Conservation (phyloP, 2,329 filamentous ascomycete genomes). For the Pseudogymnoascus sp. region DNA sequence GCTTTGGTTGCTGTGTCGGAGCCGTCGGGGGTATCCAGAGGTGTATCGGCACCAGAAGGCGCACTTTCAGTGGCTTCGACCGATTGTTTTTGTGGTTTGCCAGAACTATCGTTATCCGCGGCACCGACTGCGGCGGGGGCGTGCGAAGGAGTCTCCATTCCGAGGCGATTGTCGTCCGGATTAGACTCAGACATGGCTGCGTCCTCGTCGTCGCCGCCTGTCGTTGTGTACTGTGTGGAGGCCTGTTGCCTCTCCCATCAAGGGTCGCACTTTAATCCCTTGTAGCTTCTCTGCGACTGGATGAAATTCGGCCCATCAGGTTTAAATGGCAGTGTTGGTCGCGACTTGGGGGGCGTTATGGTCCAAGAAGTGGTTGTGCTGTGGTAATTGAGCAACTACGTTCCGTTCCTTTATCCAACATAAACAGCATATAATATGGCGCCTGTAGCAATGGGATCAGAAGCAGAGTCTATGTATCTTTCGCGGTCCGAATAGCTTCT, state of each 20-base stretch:
- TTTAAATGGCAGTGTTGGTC: not conserved
- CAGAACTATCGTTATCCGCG: not conserved
- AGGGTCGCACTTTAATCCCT: not conserved
- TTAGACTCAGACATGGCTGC: not conserved
- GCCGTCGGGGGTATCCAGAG: not conserved
- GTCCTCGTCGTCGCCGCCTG: not conserved
- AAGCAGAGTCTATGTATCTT: not conserved
- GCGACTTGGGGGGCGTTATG: not conserved
- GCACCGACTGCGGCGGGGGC: not conserved
- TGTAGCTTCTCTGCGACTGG: not conserved
- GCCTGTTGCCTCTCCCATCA: not conserved
- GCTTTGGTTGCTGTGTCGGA: not conserved
- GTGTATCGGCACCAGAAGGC: not conserved
- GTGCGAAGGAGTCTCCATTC: not conserved
- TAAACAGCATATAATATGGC: not conserved
- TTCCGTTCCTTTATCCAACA: not conserved
- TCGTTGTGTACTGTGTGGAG: not conserved
- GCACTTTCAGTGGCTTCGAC: not conserved
- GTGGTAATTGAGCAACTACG: constrained; percentile 5
- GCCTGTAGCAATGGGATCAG: not conserved
- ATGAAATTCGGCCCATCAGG: not conserved
- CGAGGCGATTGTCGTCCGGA: not conserved
- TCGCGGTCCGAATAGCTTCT: not conserved
- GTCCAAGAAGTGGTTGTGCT: not conserved
- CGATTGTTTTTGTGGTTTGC: not conserved